Evolutionary conservation across 2,329 filamentous ascomycete species (phyloP), one percentile per base, ranked within the genome.

Genomic region (Chrysoporthe austroafricana): DNA sequence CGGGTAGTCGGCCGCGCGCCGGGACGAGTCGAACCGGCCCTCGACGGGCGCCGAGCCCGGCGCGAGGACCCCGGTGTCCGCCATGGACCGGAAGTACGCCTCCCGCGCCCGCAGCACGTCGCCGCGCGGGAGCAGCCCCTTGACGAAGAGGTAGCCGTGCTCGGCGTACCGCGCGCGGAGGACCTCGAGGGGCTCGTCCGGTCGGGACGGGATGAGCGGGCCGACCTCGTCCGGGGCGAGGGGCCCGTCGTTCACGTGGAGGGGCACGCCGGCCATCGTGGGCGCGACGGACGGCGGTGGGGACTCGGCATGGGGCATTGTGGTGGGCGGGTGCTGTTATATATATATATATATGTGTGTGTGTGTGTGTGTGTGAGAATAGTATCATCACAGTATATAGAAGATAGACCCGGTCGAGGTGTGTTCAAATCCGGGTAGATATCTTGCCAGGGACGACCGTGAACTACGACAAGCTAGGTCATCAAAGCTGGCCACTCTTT

Each of bases 61-160:
- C 68, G 86, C 83, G 1, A 90, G 76, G 46, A 90, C 82, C 0
- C 85, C 85, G 39, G 82, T 88, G 1, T 86, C 81, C 1, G 82
- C 77, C 5, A 89, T 77, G 56, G 83, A 82, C 3, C 77, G 75
- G 73, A 88, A 89, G 74, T 88, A 89, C 43, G 79, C 75, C 66
- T 82, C 76, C 1, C 86, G 82, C 9, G 83, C 82, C 46, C 79
- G 77, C 9, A 87, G 78, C 1, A 88, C 85, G 64, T 88, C 84
- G 2, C 78, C 74, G 2, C 82, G 81, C 0, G 86, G 86, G 1
- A 88, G 75, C 0, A 88, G 73, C 0, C 81, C 80, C 70, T 88
- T 88, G 2, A 89, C 65, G 64, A 85, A 85, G 39, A 88, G 74
- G 70, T 88, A 88, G 32, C 85, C 85, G 58, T 88, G 81, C 16